Conservation (phyloP, 2,329 filamentous ascomycete species). For the Verticillium nubilum region DNA sequence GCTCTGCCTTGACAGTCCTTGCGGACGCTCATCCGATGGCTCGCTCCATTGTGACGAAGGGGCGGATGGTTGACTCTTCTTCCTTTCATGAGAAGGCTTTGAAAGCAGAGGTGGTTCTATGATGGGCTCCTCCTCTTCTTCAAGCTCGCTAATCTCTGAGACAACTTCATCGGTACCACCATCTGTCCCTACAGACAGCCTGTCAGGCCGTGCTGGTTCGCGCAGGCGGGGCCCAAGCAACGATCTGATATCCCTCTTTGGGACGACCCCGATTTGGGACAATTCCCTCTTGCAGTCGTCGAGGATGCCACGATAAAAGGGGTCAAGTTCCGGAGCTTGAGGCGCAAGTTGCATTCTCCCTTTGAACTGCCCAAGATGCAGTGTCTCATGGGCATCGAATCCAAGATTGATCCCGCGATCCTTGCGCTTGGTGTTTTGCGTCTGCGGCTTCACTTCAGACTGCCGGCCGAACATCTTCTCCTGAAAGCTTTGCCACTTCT, state of each 20-base stretch:
- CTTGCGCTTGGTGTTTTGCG: not conserved
- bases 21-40: not conserved
- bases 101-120: not conserved
- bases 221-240: slow-evolving; percentile 9
- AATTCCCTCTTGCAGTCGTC: slow-evolving; percentile 36
- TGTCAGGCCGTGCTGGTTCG: slow-evolving; percentile 7
- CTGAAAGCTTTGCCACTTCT: slow-evolving; percentile 68
- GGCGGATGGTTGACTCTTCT: not conserved
- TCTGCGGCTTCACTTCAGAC: slow-evolving; percentile 13
- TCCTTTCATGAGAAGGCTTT: not conserved
- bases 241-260: slow-evolving; percentile 15
- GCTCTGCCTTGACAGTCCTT: not conserved
- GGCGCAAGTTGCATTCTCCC: slow-evolving; percentile 17
- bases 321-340: slow-evolving; percentile 20
- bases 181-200: slow-evolving; percentile 5
- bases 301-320: slow-evolving; percentile 40
- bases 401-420: slow-evolving; percentile 45
- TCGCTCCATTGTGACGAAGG: not conserved
- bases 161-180: slow-evolving; percentile 24
- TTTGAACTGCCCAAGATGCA: slow-evolving; percentile 35
- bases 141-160: slow-evolving; percentile 49
- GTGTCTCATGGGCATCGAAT: slow-evolving; percentile 45
- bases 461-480: slow-evolving; percentile 36
- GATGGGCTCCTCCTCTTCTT: slow-evolving; percentile 25
- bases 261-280: slow-evolving; percentile 16